Evolutionary conservation across 164 flowering plant species (phyloP).

Genomic region (Nymphaea colorata): DNA sequence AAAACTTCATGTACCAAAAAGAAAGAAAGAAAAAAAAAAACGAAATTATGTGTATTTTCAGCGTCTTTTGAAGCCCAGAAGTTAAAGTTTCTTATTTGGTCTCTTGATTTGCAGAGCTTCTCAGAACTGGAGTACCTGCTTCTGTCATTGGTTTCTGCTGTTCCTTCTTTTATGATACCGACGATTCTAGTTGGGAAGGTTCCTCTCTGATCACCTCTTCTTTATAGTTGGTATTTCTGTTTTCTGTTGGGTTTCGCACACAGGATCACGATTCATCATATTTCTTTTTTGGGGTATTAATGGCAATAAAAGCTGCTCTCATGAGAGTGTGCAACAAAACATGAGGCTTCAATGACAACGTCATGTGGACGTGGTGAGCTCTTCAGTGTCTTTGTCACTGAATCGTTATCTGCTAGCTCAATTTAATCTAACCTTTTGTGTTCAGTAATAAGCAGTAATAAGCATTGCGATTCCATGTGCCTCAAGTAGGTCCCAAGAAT

Average conservation of each 20-base stretch:
- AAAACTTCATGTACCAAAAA: too few relatives aligned
- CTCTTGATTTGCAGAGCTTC: constrained; percentile 40
- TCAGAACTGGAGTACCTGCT: constrained; percentile 80
- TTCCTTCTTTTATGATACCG: constrained; percentile 76
- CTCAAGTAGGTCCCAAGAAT: too few relatives aligned
- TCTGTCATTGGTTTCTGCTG: constrained; percentile 66
- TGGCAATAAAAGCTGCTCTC: background rate
- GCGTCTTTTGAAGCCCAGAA: background rate
- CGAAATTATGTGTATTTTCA: too few relatives aligned
- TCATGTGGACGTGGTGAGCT: too few relatives aligned
- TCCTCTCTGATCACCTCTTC: constrained; percentile 4
- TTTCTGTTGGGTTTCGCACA: background rate
- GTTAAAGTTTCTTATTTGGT: too few relatives aligned
- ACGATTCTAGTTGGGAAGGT: constrained; percentile 69
- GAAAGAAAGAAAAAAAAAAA: too few relatives aligned
- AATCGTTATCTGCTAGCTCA: too few relatives aligned
- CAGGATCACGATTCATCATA: background rate
- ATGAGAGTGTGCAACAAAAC: background rate
- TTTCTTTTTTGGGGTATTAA: background rate
- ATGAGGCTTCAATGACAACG: background rate
- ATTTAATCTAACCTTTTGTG: too few relatives aligned
- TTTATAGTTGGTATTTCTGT: background rate
- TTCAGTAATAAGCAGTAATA: too few relatives aligned
- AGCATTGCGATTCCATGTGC: too few relatives aligned
- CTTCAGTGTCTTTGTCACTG: too few relatives aligned